These are phyloP conservation scores for Myxozyma melibiosi DNA, from an alignment of 805 yeast species.

Conservation along the genomic window DNA sequence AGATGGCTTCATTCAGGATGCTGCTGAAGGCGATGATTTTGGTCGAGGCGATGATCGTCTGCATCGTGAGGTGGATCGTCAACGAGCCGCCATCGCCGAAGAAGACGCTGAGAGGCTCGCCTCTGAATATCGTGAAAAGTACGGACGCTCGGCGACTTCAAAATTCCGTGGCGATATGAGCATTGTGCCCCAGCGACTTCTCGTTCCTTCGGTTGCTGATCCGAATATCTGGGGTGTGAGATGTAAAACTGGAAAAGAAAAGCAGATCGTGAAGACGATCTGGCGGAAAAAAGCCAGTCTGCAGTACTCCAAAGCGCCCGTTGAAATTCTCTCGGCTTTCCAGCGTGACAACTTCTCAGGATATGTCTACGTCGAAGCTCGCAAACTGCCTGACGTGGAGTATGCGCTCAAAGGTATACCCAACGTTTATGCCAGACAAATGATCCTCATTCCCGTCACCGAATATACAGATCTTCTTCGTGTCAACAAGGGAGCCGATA, in stretches of 20 bases:
- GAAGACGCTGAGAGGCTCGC: conserved; percentile 95
- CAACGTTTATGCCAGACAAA: conserved; percentile 72
- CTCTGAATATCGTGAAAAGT: conserved; percentile 85
- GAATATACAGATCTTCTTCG: conserved; percentile 92
- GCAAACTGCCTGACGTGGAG: conserved; percentile 87
- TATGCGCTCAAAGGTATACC: conserved; percentile 87
- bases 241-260: conserved; percentile 91
- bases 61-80: conserved; percentile 88
- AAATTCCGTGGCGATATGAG: conserved; percentile 85
- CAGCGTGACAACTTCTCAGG: conserved; percentile 94
- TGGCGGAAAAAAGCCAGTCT: conserved; percentile 81
- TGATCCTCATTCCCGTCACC: conserved; percentile 88
- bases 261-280: conserved; percentile 81
- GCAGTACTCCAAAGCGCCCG: conserved; percentile 72
- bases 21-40: conserved; percentile 55
- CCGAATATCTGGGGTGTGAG: conserved; percentile 96
- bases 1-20: conserved; percentile 60
- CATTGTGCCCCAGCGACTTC: conserved; percentile 86
- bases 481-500: conserved; percentile 84
- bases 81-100: conserved; percentile 82
- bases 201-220: conserved; percentile 93
- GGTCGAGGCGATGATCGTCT: conserved; percentile 66
- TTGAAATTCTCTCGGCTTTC: conserved; percentile 84
- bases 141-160: conserved; percentile 80
- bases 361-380: conserved; percentile 91